Conservation (phyloP, 2,329 filamentous ascomycete species). For the Xylaria sp. region DNA sequence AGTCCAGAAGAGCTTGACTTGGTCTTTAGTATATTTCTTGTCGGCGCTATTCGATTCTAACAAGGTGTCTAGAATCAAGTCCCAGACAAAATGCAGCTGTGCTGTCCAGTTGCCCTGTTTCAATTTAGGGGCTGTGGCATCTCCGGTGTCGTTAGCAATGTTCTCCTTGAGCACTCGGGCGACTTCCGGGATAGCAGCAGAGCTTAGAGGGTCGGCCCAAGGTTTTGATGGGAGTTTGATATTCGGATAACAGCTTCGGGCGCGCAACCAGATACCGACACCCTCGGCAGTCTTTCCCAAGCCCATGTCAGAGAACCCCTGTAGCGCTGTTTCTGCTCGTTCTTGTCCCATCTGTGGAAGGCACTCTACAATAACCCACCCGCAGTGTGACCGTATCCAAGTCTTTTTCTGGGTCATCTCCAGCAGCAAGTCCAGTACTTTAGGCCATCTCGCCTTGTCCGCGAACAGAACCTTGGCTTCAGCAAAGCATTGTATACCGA, state of each 20-base stretch:
- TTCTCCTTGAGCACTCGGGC: conserved; percentile 84
- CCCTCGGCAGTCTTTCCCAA: conserved; percentile 87
- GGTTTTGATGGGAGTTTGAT: conserved; percentile 74
- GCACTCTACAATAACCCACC: conserved; percentile 81
- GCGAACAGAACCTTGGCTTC: conserved; percentile 78
- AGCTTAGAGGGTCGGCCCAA: conserved; percentile 82
- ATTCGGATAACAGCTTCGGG: conserved; percentile 71
- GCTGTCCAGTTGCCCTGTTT: conserved; percentile 81
- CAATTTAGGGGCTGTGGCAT: conserved; percentile 57
- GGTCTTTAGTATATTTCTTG: conserved; percentile 53
- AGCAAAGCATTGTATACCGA: conserved; percentile 87
- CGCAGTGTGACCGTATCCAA: conserved; percentile 90
- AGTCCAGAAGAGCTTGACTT: conserved; percentile 84
- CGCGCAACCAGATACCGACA: conserved; percentile 85
- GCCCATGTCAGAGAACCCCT: conserved; percentile 70
- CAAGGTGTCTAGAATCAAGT: conserved; percentile 74
- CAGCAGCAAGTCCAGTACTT: conserved; percentile 78
- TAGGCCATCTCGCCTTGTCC: conserved; percentile 69
- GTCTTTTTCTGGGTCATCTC: conserved; percentile 82
- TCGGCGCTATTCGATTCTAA: conserved; percentile 49
- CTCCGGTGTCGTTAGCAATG: conserved; percentile 63
- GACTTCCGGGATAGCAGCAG: conserved; percentile 74
- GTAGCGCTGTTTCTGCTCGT: conserved; percentile 70
- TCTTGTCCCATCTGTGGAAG: conserved; percentile 70
- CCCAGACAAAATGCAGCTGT: conserved; percentile 89